These are phyloP conservation scores for Hypholoma sublateritium DNA, from an alignment of 768 basidiomycete genomes.

Conservation along the genomic window DNA sequence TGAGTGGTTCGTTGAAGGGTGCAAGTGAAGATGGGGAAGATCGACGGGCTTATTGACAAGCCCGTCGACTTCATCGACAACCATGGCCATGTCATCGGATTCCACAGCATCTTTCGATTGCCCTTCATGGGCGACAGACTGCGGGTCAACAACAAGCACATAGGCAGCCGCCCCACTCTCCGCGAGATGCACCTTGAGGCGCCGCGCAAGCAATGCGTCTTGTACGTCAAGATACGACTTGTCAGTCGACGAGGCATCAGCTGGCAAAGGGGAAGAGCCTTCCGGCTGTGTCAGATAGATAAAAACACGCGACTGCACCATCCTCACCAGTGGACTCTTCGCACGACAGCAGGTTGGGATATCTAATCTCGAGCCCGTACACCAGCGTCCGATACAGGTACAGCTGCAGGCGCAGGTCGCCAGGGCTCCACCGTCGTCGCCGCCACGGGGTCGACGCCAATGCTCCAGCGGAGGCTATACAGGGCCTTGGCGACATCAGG, in stretches of 20 bases:
- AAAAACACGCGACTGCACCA: background rate
- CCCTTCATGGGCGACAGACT: constrained; percentile 7
- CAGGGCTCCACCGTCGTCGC: background rate
- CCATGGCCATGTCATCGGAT: background rate
- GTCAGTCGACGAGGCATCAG: background rate
- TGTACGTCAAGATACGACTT: constrained; percentile 11
- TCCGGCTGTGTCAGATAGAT: background rate
- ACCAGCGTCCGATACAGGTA: constrained; percentile 15
- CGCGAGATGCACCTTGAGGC: constrained; percentile 6
- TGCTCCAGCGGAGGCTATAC: background rate
- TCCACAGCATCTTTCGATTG: background rate
- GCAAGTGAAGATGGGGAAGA: constrained; percentile 1
- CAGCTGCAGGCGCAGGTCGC: constrained; percentile 4
- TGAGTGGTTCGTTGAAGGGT: constrained; percentile 6
- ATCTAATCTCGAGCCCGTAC: constrained; percentile 12
- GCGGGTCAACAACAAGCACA: constrained; percentile 3
- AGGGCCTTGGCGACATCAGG: background rate
- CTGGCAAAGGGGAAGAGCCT: background rate
- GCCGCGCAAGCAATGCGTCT: constrained; percentile 14
- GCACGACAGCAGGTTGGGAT: background rate
- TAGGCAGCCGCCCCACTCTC: constrained; percentile 1
- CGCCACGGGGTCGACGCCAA: background rate
- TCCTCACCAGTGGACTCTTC: background rate
- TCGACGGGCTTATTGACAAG: background rate
- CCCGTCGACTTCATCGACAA: background rate